These are phyloP conservation scores for Erysimum cheiranthoides DNA, from an alignment of 345 rosid genomes.

Conservation along the genomic window DNA sequence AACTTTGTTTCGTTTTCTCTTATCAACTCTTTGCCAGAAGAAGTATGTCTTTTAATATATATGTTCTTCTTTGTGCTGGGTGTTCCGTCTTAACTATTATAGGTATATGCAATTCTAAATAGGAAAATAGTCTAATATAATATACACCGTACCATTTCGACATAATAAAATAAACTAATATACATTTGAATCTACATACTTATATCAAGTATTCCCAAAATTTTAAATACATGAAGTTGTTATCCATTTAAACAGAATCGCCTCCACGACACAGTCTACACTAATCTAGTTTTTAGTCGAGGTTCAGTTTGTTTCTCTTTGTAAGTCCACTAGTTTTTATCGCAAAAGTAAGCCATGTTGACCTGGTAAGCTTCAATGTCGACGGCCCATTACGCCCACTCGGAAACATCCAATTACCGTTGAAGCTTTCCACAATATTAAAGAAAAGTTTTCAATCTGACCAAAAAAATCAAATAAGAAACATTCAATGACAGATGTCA, in stretches of 20 bases:
- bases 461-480: too few species aligned
- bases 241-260: conserved; percentile 2
- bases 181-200: not conserved
- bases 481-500: not conserved
- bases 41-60: not conserved
- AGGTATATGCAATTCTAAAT: not conserved
- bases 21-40: not conserved
- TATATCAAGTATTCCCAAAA: not conserved
- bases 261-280: not conserved
- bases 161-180: too few species aligned
- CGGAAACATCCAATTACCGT: not conserved
- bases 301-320: not conserved
- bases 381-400: conserved; percentile 22
- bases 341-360: conserved; percentile 15
- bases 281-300: not conserved
- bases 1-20: not conserved
- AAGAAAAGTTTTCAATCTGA: not conserved
- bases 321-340: not conserved
- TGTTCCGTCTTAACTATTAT: not conserved
- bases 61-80: not conserved
- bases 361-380: conserved; percentile 34
- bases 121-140: not conserved
- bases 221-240: not conserved
- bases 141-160: not conserved
- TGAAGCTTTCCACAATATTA: conserved; percentile 15